Evolutionary conservation across 176 grass and related monocot species (phyloP).

Genomic region (Oropetium thomaeum): DNA sequence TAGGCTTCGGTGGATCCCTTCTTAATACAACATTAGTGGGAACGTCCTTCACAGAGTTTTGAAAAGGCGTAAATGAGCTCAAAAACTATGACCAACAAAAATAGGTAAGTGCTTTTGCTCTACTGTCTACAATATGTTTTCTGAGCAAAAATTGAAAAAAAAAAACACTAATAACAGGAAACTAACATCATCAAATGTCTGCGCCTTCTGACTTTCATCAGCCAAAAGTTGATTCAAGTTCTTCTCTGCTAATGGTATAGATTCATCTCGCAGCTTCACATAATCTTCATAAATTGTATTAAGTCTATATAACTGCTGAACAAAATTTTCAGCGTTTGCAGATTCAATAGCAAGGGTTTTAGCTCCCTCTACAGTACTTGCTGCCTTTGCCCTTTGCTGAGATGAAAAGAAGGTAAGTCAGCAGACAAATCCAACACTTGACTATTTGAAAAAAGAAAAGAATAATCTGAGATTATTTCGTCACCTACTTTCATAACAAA

Average conservation of each 20-base stretch:
- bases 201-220: conserved; percentile 67
- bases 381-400: conserved; percentile 81
- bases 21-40: too few relatives aligned
- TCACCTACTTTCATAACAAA: conserved; percentile 72
- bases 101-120: background rate
- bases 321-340: conserved; percentile 63
- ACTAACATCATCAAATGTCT: conserved; percentile 77
- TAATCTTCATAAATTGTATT: conserved; percentile 70
- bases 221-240: conserved; percentile 63
- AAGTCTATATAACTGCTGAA: conserved; percentile 82
- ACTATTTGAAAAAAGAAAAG: conserved; percentile 20
- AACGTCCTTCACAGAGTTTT: too few relatives aligned
- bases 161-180: conserved; percentile 20
- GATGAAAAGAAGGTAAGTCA: conserved; percentile 33
- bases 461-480: conserved; percentile 1
- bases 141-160: conserved; percentile 24
- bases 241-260: conserved; percentile 80
- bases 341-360: conserved; percentile 55
- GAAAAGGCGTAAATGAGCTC: background rate
- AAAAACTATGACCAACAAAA: background rate
- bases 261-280: conserved; percentile 65
- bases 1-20: too few relatives aligned
- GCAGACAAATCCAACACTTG: background rate
- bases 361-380: conserved; percentile 62
- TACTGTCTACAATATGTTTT: conserved; percentile 15